These are phyloP conservation scores for Fraxinus sp. DNA, from an alignment of 305 asterid genomes.

Conservation along the genomic window DNA sequence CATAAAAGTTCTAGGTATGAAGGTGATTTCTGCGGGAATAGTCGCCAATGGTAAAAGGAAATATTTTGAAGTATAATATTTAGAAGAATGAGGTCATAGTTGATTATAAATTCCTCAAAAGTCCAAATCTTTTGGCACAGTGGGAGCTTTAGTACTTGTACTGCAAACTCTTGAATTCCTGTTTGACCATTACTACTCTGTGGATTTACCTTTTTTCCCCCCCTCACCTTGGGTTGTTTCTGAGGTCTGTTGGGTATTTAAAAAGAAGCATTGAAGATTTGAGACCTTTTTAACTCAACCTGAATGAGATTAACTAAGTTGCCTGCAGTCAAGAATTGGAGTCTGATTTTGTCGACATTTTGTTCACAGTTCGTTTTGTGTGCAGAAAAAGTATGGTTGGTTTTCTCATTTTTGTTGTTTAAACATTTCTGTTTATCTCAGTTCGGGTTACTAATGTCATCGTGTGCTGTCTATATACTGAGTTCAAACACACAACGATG, in stretches of 20 bases:
- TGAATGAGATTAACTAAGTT: conserved; percentile 9
- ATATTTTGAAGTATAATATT: conserved; percentile 2
- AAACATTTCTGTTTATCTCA: not conserved
- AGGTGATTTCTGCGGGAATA: conserved; percentile 38
- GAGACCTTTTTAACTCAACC: conserved; percentile 13
- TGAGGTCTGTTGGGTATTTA: conserved; percentile 25
- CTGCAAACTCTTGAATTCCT: conserved; percentile 14
- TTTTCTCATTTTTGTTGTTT: not conserved
- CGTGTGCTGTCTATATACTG: not conserved
- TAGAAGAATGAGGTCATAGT: conserved; percentile 20
- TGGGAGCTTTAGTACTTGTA: not conserved
- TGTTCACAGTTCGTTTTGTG: conserved; percentile 12
- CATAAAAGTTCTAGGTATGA: conserved; percentile 60
- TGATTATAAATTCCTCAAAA: conserved; percentile 5
- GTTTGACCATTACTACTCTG: conserved; percentile 4
- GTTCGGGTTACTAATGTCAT: not conserved
- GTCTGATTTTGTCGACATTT: not conserved
- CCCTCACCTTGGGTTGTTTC: conserved; percentile 13
- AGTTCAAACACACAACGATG: not conserved
- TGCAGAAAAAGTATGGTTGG: conserved; percentile 20
- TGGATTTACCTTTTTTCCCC: conserved; percentile 11
- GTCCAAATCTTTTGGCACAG: not conserved
- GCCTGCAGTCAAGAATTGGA: not conserved
- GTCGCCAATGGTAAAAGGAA: conserved; percentile 31
- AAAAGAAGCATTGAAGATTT: not conserved